These are phyloP conservation scores for Fusarium staphyleae DNA, from an alignment of 2,329 filamentous ascomycete species.

Conservation along the genomic window DNA sequence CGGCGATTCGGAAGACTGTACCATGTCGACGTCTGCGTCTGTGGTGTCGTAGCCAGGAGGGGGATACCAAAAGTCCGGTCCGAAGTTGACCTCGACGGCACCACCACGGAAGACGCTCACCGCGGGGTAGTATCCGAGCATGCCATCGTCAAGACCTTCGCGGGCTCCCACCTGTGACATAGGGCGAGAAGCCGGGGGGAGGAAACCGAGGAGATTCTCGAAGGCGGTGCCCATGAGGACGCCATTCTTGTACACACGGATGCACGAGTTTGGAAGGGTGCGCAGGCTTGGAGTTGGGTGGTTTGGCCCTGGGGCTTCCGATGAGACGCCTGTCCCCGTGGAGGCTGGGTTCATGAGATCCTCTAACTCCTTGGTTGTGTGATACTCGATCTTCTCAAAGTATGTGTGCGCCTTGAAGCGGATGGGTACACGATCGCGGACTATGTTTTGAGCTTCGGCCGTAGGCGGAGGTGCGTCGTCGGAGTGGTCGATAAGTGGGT, in stretches of 20 bases:
- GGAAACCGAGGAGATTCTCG: slow-evolving; percentile 84
- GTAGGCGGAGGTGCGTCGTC: slow-evolving; percentile 63
- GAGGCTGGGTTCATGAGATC: slow-evolving; percentile 78
- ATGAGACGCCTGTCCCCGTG: slow-evolving; percentile 52
- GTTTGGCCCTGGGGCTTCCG: slow-evolving; percentile 71
- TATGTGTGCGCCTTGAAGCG: slow-evolving; percentile 93
- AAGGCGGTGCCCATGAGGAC: slow-evolving; percentile 86
- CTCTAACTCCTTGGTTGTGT: slow-evolving; percentile 86
- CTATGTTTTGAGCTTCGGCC: slow-evolving; percentile 76
- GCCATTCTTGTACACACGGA: slow-evolving; percentile 94
- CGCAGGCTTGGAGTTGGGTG: slow-evolving; percentile 78
- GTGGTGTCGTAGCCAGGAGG: slow-evolving; percentile 65
- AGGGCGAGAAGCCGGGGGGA: slow-evolving; percentile 85
- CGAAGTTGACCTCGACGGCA: slow-evolving; percentile 92
- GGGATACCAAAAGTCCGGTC: slow-evolving; percentile 89
- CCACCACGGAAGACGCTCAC: slow-evolving; percentile 92
- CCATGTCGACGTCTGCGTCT: slow-evolving; percentile 58
- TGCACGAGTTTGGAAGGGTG: slow-evolving; percentile 83
- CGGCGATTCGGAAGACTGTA: slow-evolving; percentile 32
- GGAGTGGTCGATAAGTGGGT: slow-evolving; percentile 77
- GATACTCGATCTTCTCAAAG: slow-evolving; percentile 92
- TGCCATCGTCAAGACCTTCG: slow-evolving; percentile 90
- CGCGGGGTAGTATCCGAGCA: slow-evolving; percentile 94
- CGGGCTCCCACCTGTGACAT: slow-evolving; percentile 76
- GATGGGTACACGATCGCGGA: slow-evolving; percentile 94